A percentile compares a stretch with the other conserved stretches of the same genome.
These are phyloP conservation scores for Didymellaceae sp. DNA, from an alignment of 2,329 filamentous ascomycete species.

Conservation along the genomic window DNA sequence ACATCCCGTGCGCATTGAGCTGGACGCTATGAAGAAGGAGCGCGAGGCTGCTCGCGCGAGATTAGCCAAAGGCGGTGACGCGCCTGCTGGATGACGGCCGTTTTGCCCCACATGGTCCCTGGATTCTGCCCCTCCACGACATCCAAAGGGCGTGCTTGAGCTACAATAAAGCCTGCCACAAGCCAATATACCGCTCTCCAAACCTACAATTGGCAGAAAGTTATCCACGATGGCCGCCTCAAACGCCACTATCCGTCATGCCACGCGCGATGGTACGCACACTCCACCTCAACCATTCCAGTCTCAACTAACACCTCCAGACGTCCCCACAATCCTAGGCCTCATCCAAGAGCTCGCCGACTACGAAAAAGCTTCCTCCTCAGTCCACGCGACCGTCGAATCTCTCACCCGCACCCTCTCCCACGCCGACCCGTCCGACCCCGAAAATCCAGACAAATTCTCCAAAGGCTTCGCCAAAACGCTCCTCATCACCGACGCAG, in stretches of 20 bases:
- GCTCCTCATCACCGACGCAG: slow-evolving; percentile 64
- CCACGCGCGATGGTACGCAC: slow-evolving; percentile 63
- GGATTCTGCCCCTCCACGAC: slow-evolving; percentile 20
- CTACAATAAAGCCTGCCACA: neutral
- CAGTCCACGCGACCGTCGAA: slow-evolving; percentile 79
- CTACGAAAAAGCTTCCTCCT: slow-evolving; percentile 79
- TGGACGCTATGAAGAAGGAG: slow-evolving; percentile 29
- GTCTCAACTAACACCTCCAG: slow-evolving; percentile 54
- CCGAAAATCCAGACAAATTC: slow-evolving; percentile 45
- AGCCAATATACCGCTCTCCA: neutral
- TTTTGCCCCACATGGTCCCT: slow-evolving; percentile 10
- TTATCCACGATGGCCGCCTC: slow-evolving; percentile 35
- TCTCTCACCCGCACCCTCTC: slow-evolving; percentile 77
- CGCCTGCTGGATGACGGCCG: neutral
- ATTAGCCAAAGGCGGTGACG: slow-evolving; percentile 10
- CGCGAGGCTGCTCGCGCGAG: slow-evolving; percentile 18
- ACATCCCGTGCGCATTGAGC: slow-evolving; percentile 27
- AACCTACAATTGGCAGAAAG: neutral
- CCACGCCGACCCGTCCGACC: slow-evolving; percentile 64
- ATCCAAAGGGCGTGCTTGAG: slow-evolving; percentile 19
- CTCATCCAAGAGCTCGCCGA: slow-evolving; percentile 85
- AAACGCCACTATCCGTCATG: slow-evolving; percentile 60
- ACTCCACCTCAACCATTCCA: neutral
- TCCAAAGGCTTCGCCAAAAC: slow-evolving; percentile 74
- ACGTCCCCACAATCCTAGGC: slow-evolving; percentile 79